A percentile compares a stretch with the other conserved stretches of the same genome.
phyloP scores from a whole-genome alignment of 805 yeast species.

The Jamesozyma lodderae region DNA sequence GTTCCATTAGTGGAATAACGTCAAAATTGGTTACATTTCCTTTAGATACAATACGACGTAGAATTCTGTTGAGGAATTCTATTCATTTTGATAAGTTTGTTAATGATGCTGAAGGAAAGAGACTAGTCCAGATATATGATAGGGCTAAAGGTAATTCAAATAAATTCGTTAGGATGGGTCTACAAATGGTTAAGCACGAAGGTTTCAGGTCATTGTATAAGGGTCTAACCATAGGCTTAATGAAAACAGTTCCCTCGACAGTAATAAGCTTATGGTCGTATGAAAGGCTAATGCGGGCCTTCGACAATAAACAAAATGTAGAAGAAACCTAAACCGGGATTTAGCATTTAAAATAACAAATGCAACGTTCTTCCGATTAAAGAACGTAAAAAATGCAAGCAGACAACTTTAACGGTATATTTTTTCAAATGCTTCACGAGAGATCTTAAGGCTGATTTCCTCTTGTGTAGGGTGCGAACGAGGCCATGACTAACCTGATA shows the following conservation, averaged over 20 bases:
- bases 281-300: slow-evolving; percentile 28
- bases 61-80: slow-evolving; percentile 1
- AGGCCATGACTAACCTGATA: no score
- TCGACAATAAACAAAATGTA: no score
- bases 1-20: slow-evolving; percentile 58
- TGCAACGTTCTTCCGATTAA: no score
- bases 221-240: slow-evolving; percentile 57
- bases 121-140: no score
- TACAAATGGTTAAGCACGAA: slow-evolving; percentile 38
- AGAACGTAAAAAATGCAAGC: no score
- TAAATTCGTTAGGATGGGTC: slow-evolving; percentile 25
- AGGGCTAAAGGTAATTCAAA: not conserved
- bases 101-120: no score
- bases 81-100: not conserved
- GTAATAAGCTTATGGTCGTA: slow-evolving; percentile 56
- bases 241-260: slow-evolving; percentile 70
- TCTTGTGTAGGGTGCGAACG: no score
- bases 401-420: no score
- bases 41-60: slow-evolving; percentile 59
- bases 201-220: slow-evolving; percentile 61
- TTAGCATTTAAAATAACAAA: no score
- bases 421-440: no score
- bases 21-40: slow-evolving; percentile 78
- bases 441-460: no score
- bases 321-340: no score